Base-by-base conservation (phyloP, 805 yeast genomes). In the Kurtzmaniella fragi region DNA sequence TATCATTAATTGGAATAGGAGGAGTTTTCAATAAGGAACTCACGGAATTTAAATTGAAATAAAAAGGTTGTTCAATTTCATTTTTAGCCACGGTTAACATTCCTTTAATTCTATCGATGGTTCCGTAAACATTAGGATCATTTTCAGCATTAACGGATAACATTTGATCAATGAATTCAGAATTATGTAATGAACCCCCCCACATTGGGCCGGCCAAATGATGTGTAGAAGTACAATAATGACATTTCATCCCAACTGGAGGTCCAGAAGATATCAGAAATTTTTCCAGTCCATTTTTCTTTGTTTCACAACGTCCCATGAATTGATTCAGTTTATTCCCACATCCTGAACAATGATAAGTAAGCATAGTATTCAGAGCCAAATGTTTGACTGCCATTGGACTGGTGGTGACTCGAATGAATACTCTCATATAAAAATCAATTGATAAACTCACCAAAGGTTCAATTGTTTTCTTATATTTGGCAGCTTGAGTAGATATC, bases 181-280 rank as follows among this genome's bases (percentile, higher is more conserved):
- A 56, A 53, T 83, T 75, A 53, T 91, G 98, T 41, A 93, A 60
- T 5, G 73, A 68, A 0, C 89, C 95, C 9, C 80, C 89, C 85
- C 95, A 93, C 96, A 93, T 85, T 43, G 99, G 99, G 3, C 99
- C 99, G 6, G 91, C 89, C 28, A 93, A 57, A 56, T 86, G 95
- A 57, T 77, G 77, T 2, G 77, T 72, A 42, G 68, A 72, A 1
- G 75, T 81, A 64, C 99, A 93, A 57, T 71, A 80, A 20, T 70
- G 54, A 63, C 99, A 93, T 31, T 68, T 55, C 7, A 73, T 61
- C 9, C 80, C 77, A 2, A 80, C 72, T 3, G 80, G 73, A 0
- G 82, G 82, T 3, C 84, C 85, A 45, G 72, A 77, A 1, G 88
- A 79, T 35, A 49, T 47, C 23, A 84, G 80, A 56, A 66, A 85